Base-by-base conservation (phyloP, 2,329 filamentous ascomycete genomes). In the Torrubiellomyces zombiae region DNA sequence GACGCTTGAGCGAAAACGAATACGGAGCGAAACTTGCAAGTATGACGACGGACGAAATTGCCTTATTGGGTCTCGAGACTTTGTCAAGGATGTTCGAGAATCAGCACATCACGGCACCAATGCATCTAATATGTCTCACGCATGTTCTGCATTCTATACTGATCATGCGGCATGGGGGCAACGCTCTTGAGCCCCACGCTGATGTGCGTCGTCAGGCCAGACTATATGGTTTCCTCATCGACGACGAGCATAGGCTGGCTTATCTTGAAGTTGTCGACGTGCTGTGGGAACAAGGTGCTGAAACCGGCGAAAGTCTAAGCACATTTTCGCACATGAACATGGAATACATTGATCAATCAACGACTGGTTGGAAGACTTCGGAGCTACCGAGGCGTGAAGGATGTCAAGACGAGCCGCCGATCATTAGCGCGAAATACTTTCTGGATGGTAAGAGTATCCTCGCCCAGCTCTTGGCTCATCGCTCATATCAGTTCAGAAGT, bases 141-240 rank as follows among this genome's bases (percentile, higher is more conserved):
- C 63, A 68, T 28, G 32, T 67, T 12, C 45, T 59, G 14, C 66
- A 64, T 32, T 56, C 60, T 9, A 50, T n/a, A n/a, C n/a, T n/a
- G n/a, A n/a, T n/a, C n/a, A n/a, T n/a, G n/a, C n/a, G n/a, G n/a
- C n/a, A n/a, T n/a, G n/a, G n/a, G n/a, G n/a, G n/a, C n/a, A n/a
- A 55, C 16, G 43, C 53, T 5, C 24, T 37, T 8, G n/a, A n/a
- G n/a, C n/a, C n/a, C n/a, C n/a, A n/a, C n/a, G n/a, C n/a, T n/a
- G n/a, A n/a, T n/a, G n/a, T n/a, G n/a, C n/a, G n/a, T n/a, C n/a
- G n/a, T n/a, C n/a, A n/a, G n/a, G n/a, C n/a, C n/a, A n/a, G n/a
- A n/a, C n/a, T n/a, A n/a, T n/a, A n/a, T n/a, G n/a, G n/a, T n/a
- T n/a, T n/a, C n/a, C n/a, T n/a, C n/a, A n/a, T n/a, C n/a, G n/a